Evolutionary conservation across 345 rosid genomes (phyloP).

Genomic region (Rhodomyrtus tomentosa): DNA sequence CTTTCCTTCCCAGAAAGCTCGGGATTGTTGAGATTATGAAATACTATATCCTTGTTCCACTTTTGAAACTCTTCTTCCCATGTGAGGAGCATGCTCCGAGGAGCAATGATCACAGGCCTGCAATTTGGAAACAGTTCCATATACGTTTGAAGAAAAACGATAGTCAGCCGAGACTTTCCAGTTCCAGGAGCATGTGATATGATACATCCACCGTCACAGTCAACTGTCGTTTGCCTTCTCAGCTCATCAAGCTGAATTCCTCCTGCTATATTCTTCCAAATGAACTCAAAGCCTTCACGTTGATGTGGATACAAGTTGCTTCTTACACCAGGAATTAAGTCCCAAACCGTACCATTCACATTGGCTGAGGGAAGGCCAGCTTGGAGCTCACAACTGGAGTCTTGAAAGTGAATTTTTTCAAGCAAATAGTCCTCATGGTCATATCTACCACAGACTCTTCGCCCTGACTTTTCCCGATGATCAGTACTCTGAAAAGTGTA

Average conservation of each 20-base stretch:
- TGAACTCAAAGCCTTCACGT: conserved; percentile 69
- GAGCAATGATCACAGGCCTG: conserved; percentile 67
- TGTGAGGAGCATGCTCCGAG: conserved; percentile 59
- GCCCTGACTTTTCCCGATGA: not conserved
- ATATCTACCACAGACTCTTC: not conserved
- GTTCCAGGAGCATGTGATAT: conserved; percentile 91
- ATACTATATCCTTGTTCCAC: conserved; percentile 48
- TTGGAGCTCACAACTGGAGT: not conserved
- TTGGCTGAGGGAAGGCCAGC: not conserved
- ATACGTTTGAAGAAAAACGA: conserved; percentile 50
- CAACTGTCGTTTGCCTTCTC: not conserved
- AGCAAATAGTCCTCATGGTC: not conserved
- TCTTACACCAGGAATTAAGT: conserved; percentile 37
- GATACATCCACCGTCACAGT: conserved; percentile 48
- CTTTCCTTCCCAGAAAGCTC: conserved; percentile 43
- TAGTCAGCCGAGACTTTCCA: conserved; percentile 69
- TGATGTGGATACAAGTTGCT: conserved; percentile 57
- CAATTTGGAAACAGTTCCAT: conserved; percentile 34
- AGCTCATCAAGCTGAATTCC: conserved; percentile 32
- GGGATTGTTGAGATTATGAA: conserved; percentile 43
- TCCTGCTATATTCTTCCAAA: conserved; percentile 72
- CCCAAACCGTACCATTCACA: conserved; percentile 3
- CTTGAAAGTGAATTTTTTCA: conserved; percentile 1
- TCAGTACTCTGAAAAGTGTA: not conserved
- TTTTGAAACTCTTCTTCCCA: conserved; percentile 79